A percentile compares a stretch with the other conserved stretches of the same genome.
phyloP scores from a whole-genome alignment of 768 basidiomycete genomes.

The Termitomyces sp. region DNA sequence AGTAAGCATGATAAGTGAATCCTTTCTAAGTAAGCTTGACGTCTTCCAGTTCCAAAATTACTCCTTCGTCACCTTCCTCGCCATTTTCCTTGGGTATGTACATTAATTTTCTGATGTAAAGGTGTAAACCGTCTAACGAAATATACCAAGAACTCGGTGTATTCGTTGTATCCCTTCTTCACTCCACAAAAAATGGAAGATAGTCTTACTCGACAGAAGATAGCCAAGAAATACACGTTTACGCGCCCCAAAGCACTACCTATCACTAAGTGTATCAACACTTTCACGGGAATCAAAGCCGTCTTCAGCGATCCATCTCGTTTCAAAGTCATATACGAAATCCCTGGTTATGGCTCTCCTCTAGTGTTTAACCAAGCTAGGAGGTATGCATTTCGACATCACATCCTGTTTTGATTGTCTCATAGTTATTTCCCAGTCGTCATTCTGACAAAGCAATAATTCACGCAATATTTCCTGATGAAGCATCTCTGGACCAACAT shows the following conservation, averaged over 20 bases:
- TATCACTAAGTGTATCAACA: conserved; percentile 25
- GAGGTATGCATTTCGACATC: conserved; percentile 17
- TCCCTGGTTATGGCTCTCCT: conserved; percentile 35
- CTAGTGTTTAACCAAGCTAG: conserved; percentile 30
- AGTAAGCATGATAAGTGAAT: neutral
- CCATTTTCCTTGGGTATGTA: conserved; percentile 15
- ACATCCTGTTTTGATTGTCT: neutral
- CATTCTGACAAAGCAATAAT: conserved; percentile 23
- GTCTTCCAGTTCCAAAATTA: conserved; percentile 13
- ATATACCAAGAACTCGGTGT: conserved; percentile 10
- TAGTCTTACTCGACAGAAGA: conserved; percentile 32
- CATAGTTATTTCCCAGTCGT: conserved; percentile 17
- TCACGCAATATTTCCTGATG: conserved; percentile 31
- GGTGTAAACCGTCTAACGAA: neutral
- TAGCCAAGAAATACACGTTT: conserved; percentile 35
- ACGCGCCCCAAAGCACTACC: conserved; percentile 27
- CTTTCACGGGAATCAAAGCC: conserved; percentile 26
- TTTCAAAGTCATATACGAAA: conserved; percentile 34
- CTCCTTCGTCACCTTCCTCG: conserved; percentile 16
- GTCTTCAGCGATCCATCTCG: conserved; percentile 26
- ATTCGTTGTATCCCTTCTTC: conserved; percentile 29
- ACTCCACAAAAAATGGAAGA: conserved; percentile 34
- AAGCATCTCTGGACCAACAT: conserved; percentile 23
- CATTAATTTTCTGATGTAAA: neutral
- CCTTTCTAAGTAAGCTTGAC: neutral